Percentiles rank a stretch among this genome's conserved stretches.
Evolutionary conservation across 2,329 filamentous ascomycete species (phyloP).

Genomic region (Ophiostoma triangulosporum): DNA sequence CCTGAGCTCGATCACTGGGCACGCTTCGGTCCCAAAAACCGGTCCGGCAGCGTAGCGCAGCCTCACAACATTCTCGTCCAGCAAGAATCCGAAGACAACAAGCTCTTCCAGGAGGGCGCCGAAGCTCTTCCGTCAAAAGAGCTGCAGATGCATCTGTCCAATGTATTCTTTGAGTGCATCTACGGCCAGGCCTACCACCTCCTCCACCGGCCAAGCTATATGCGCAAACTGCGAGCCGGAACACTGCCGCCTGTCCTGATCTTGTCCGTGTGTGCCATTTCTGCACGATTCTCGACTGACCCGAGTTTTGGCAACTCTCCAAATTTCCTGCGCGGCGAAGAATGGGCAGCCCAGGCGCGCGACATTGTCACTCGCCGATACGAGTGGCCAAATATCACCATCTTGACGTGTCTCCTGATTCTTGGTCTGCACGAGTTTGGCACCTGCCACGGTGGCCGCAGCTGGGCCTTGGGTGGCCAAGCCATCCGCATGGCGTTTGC

Average conservation of each 20-base stretch:
- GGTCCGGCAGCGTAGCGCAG: conserved; percentile 20
- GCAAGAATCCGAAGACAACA: conserved; percentile 59
- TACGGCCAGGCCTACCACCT: conserved; percentile 93
- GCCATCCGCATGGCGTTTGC: conserved; percentile 96
- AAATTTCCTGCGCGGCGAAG: conserved; percentile 76
- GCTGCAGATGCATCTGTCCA: conserved; percentile 82
- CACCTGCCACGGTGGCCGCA: conserved; percentile 88
- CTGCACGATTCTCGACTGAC: conserved; percentile 88
- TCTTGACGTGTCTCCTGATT: conserved; percentile 78
- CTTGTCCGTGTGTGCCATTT: conserved; percentile 86
- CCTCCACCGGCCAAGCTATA: conserved; percentile 93
- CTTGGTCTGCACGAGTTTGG: conserved; percentile 91
- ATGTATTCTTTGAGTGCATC: conserved; percentile 89
- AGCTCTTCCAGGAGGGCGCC: conserved; percentile 65
- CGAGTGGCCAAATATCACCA: conserved; percentile 92
- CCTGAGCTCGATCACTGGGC: conserved; percentile 73
- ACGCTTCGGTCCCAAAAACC: conserved; percentile 40
- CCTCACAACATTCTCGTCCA: conserved; percentile 31
- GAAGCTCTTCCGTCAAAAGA: conserved; percentile 75
- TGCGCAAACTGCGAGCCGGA: conserved; percentile 61
- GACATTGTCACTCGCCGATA: conserved; percentile 79
- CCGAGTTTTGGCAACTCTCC: conserved; percentile 55
- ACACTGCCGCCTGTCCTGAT: conserved; percentile 80
- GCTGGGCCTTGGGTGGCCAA: conserved; percentile 91
- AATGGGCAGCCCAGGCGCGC: conserved; percentile 78